phyloP scores from a whole-genome alignment of 1,284 basidiomycete genomes.

The Anthracocystis setariae region DNA sequence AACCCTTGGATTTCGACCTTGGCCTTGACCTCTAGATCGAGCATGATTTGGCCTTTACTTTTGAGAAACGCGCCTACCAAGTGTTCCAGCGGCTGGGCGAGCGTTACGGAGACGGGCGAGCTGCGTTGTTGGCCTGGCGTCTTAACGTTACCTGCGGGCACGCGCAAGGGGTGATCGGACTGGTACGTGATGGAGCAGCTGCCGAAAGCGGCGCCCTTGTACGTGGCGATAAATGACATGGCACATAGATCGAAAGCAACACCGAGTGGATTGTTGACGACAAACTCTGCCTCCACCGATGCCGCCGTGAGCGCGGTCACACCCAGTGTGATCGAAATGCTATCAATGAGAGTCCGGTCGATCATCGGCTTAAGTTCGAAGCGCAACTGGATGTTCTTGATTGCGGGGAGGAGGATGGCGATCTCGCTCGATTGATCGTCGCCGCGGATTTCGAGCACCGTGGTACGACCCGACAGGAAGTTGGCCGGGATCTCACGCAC shows the following conservation, averaged over 20 bases:
- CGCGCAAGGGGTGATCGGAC: conserved; percentile 31
- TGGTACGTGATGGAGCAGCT: conserved; percentile 37
- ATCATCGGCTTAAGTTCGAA: conserved; percentile 57
- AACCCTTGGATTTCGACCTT: conserved; percentile 51
- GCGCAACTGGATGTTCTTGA: conserved; percentile 41
- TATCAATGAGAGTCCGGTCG: conserved; percentile 53
- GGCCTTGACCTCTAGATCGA: conserved; percentile 54
- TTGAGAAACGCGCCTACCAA: conserved; percentile 52
- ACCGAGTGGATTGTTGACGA: conserved; percentile 55
- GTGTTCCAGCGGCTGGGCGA: conserved; percentile 52
- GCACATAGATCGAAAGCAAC: conserved; percentile 52
- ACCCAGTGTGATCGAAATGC: conserved; percentile 55
- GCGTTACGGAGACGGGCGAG: conserved; percentile 37
- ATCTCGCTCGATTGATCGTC: conserved; percentile 52
- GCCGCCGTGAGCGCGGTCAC: conserved; percentile 51
- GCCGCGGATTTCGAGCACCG: conserved; percentile 54
- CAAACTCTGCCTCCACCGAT: conserved; percentile 51
- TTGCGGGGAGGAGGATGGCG: conserved; percentile 39
- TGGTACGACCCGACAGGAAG: conserved; percentile 50
- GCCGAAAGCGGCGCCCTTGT: conserved; percentile 54
- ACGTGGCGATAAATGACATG: conserved; percentile 52
- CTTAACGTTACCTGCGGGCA: conserved; percentile 40
- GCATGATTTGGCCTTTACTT: conserved; percentile 51
- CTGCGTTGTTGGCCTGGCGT: conserved; percentile 31
- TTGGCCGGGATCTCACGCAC: conserved; percentile 53